Evolutionary conservation across 2,329 filamentous ascomycete genomes (phyloP).

Genomic region (Samsoniella hepiali): DNA sequence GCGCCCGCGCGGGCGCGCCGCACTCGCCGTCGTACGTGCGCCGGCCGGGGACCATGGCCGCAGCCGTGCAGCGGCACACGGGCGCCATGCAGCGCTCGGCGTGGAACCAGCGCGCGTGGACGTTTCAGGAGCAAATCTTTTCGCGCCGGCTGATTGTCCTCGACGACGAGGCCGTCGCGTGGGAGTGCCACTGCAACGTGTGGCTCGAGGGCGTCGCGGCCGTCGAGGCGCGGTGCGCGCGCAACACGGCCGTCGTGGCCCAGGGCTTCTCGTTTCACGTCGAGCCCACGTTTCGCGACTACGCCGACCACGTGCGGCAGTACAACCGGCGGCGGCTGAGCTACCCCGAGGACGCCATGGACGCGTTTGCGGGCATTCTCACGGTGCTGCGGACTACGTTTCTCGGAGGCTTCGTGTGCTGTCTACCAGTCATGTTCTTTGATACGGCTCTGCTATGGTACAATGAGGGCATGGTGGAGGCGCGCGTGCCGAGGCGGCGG

Average conservation of each 20-base stretch:
- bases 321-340: conserved; percentile 16
- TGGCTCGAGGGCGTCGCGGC: conserved; percentile 18
- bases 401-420: conserved; percentile 17
- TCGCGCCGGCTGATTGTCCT: conserved; percentile 12
- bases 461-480: conserved; percentile 7
- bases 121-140: conserved; percentile 19
- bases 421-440: conserved; percentile 19
- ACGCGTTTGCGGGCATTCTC: conserved; percentile 18
- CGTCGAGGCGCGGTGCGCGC: conserved; percentile 12
- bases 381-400: conserved; percentile 16
- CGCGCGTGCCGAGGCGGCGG: conserved; percentile 1
- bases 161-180: conserved; percentile 1
- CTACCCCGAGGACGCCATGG: conserved; percentile 15
- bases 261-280: conserved; percentile 11
- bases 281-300: conserved; percentile 8
- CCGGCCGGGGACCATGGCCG: not conserved
- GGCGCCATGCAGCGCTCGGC: not conserved
- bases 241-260: conserved; percentile 14
- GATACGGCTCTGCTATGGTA: conserved; percentile 18
- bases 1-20: not conserved
- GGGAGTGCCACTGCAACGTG: conserved; percentile 19
- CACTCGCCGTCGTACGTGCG: conserved; percentile 14
- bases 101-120: conserved; percentile 15
- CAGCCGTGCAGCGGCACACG: conserved; percentile 6
- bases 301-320: conserved; percentile 9